A percentile compares a stretch with the other conserved stretches of the same genome.
phyloP scores from a whole-genome alignment of 495 filamentous ascomycete species.

The Aspergillus homomorphus region DNA sequence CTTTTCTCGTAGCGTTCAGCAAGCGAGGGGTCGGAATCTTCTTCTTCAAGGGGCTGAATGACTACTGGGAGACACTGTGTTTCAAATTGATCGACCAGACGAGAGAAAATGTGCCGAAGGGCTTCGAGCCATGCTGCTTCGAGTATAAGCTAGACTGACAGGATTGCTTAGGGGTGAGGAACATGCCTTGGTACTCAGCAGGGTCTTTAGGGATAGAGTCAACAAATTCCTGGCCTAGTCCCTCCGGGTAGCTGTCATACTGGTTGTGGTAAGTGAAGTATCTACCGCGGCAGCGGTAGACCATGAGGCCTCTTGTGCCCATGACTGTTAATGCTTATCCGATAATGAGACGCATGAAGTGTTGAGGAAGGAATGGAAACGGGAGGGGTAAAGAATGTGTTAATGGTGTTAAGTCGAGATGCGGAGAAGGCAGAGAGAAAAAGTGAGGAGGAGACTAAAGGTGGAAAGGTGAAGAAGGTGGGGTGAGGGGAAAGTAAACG shows the following conservation, averaged over 20 bases:
- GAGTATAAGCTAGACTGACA: not conserved
- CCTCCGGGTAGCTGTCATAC: conserved; percentile 30
- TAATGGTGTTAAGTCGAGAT: too few species aligned
- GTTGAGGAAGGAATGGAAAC: not conserved
- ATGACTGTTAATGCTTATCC: conserved; percentile 3
- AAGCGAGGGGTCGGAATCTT: conserved; percentile 1
- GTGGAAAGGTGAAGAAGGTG: too few species aligned
- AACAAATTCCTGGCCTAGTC: conserved; percentile 23
- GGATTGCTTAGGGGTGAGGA: too few species aligned
- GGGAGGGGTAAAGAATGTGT: not conserved
- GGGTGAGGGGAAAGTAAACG: too few species aligned
- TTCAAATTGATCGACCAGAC: conserved; percentile 14
- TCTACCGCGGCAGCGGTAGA: conserved; percentile 26
- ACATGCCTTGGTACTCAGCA: conserved; percentile 16
- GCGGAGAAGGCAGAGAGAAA: too few species aligned
- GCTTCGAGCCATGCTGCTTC: conserved; percentile 18
- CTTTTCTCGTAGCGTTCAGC: conserved; percentile 13
- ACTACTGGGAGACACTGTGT: conserved; percentile 12
- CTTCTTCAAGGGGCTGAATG: conserved; percentile 2
- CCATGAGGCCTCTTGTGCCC: conserved; percentile 27
- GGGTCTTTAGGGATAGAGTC: conserved; percentile 23
- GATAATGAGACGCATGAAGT: not conserved
- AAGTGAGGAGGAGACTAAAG: too few species aligned
- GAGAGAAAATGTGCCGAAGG: conserved; percentile 8
- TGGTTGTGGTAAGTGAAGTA: conserved; percentile 32